These are phyloP conservation scores for Carex cristatella DNA, from an alignment of 176 grass and related monocot species.

Conservation along the genomic window DNA sequence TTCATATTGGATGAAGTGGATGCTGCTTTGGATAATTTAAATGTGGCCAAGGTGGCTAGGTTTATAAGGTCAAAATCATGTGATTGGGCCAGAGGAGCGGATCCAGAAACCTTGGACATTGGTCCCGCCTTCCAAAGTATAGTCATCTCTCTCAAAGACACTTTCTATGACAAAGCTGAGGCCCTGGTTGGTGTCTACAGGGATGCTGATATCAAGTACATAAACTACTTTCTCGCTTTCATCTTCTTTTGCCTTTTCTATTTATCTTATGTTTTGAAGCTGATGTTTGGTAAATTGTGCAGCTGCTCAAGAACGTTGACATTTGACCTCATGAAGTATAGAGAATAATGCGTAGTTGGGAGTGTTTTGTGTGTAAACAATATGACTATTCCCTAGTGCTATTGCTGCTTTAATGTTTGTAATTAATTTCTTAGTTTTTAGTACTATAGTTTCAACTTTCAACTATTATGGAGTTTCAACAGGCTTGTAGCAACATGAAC, in stretches of 20 bases:
- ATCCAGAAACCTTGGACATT: constrained; percentile 38
- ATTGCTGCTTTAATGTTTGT: not conserved
- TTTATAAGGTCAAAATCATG: constrained; percentile 99
- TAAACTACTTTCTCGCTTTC: not conserved
- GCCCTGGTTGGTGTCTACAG: constrained; percentile 95
- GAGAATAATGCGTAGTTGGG: constrained; percentile 29
- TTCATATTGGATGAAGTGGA: constrained; percentile 99
- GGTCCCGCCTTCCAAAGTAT: constrained; percentile 93
- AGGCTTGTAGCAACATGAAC: not conserved
- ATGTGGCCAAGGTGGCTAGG: constrained; percentile 92
- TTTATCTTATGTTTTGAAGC: constrained; percentile 4
- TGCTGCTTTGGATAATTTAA: constrained; percentile 97
- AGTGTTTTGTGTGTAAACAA: constrained; percentile 1
- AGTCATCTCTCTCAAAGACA: constrained; percentile 96
- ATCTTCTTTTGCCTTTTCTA: not conserved
- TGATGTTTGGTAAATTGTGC: constrained; percentile 30
- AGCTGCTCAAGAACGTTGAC: constrained; percentile 96
- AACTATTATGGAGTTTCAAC: not conserved
- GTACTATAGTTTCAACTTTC: not conserved
- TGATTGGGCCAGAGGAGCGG: constrained; percentile 29
- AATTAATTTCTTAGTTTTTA: constrained; percentile 2
- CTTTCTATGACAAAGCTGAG: constrained; percentile 98
- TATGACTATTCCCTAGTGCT: not conserved
- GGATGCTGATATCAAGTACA: constrained; percentile 74
- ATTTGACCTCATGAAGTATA: constrained; percentile 88